These are phyloP conservation scores for Mycena venus DNA, from an alignment of 768 basidiomycete species.

Conservation along the genomic window DNA sequence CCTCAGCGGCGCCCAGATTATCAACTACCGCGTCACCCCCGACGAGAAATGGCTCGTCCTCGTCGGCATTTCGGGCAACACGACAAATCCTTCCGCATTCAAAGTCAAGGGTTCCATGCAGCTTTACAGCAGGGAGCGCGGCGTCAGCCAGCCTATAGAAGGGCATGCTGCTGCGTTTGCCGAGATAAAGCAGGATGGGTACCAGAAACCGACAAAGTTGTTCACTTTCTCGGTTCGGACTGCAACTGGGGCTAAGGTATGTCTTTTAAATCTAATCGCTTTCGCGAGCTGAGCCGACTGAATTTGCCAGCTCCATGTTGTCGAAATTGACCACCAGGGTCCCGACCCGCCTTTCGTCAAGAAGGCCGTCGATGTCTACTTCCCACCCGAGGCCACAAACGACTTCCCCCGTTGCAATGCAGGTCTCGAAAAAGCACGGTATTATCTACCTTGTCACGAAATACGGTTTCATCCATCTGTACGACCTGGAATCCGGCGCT, in stretches of 20 bases:
- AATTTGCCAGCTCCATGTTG: slow-evolving; percentile 86
- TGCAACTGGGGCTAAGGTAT: slow-evolving; percentile 97
- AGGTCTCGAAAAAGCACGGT: slow-evolving; percentile 96
- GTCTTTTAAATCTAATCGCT: slow-evolving; percentile 34
- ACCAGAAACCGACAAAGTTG: slow-evolving; percentile 87
- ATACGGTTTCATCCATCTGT: slow-evolving; percentile 99
- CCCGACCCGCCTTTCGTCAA: slow-evolving; percentile 94
- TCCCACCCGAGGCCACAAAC: slow-evolving; percentile 97
- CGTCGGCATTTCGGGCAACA: slow-evolving; percentile 93
- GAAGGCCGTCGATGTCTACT: slow-evolving; percentile 99
- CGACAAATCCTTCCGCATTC: slow-evolving; percentile 95
- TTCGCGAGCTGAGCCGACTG: slow-evolving; percentile 1
- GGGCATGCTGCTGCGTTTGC: slow-evolving; percentile 98
- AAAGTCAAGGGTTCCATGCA: slow-evolving; percentile 99
- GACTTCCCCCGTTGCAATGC: slow-evolving; percentile 99
- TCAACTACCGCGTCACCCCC: slow-evolving; percentile 93
- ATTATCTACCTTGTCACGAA: slow-evolving; percentile 98
- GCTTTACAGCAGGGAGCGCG: slow-evolving; percentile 92
- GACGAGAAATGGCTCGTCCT: slow-evolving; percentile 99
- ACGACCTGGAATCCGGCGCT: slow-evolving; percentile 96
- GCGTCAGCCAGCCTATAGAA: slow-evolving; percentile 97
- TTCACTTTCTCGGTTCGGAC: slow-evolving; percentile 97
- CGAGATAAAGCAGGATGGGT: slow-evolving; percentile 91
- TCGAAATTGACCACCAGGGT: slow-evolving; percentile 96
- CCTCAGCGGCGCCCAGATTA: slow-evolving; percentile 96